These are phyloP conservation scores for Colletotrichum siamense DNA, from an alignment of 2,329 filamentous ascomycete species.

Conservation along the genomic window DNA sequence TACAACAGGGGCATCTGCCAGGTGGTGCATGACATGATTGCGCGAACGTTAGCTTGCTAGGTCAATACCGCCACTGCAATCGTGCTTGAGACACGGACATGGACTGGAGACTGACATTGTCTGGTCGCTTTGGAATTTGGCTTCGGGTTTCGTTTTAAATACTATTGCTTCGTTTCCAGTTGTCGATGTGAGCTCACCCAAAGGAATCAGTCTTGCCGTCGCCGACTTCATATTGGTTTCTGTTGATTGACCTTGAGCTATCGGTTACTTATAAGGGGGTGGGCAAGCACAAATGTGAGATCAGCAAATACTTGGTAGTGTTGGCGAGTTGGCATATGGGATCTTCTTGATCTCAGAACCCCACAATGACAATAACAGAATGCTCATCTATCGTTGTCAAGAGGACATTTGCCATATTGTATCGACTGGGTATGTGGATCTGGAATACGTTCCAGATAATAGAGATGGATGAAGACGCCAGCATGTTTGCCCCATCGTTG, in stretches of 20 bases:
- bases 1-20: too few relatives aligned
- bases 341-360: fast-evolving
- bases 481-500: not conserved
- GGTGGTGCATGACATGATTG: too few relatives aligned
- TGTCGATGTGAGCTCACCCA: not conserved
- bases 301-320: not conserved
- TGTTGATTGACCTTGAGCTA: not conserved
- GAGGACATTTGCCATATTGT: not conserved
- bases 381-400: not conserved
- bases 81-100: not conserved
- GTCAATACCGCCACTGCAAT: not conserved
- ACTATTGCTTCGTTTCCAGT: not conserved
- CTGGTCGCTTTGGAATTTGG: not conserved
- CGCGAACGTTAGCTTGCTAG: too few relatives aligned
- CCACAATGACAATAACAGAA: not conserved
- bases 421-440: not conserved
- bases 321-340: not conserved
- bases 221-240: not conserved
- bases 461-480: not conserved
- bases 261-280: not conserved
- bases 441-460: not conserved
- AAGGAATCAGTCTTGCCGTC: fast-evolving
- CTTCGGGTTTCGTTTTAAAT: not conserved
- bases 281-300: not conserved
- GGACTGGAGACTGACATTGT: not conserved